phyloP scores from a whole-genome alignment of 805 yeast genomes.

The Ascoidea asiatica region DNA sequence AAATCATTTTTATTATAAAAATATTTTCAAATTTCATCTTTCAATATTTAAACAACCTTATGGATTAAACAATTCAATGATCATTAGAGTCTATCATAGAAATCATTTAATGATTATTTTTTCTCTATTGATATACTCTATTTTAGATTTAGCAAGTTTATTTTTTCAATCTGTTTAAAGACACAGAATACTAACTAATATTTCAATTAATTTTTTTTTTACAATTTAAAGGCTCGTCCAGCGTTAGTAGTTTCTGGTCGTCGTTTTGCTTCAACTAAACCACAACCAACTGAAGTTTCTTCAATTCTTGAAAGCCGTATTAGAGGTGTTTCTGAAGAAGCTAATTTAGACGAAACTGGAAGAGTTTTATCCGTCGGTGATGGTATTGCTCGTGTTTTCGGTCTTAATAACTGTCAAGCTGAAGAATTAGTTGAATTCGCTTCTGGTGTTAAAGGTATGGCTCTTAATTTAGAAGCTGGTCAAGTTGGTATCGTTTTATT shows the following conservation, averaged over 20 bases:
- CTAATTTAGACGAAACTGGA: slow-evolving; percentile 98
- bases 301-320: slow-evolving; percentile 98
- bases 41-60: too few species aligned
- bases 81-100: too few species aligned
- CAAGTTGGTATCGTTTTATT: slow-evolving; percentile 99
- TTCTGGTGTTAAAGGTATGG: slow-evolving; percentile 99
- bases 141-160: too few species aligned
- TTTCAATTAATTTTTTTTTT: neutral
- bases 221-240: slow-evolving; percentile 51
- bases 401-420: slow-evolving; percentile 98
- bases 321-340: slow-evolving; percentile 97
- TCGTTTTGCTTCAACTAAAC: slow-evolving; percentile 91
- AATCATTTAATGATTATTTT: too few species aligned
- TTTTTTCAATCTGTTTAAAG: too few species aligned
- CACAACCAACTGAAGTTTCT: slow-evolving; percentile 98
- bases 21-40: too few species aligned
- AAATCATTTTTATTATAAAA: too few species aligned
- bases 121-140: too few species aligned
- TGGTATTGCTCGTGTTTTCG: slow-evolving; percentile 99
- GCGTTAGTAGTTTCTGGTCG: slow-evolving; percentile 49
- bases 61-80: too few species aligned
- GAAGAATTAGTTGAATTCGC: slow-evolving; percentile 99
- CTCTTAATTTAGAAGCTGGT: slow-evolving; percentile 98
- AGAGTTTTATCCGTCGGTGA: slow-evolving; percentile 98
- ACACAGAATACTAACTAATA: too few species aligned